These are phyloP conservation scores for Cordyceps fumosorosea DNA, from an alignment of 2,329 filamentous ascomycete genomes.

Conservation along the genomic window DNA sequence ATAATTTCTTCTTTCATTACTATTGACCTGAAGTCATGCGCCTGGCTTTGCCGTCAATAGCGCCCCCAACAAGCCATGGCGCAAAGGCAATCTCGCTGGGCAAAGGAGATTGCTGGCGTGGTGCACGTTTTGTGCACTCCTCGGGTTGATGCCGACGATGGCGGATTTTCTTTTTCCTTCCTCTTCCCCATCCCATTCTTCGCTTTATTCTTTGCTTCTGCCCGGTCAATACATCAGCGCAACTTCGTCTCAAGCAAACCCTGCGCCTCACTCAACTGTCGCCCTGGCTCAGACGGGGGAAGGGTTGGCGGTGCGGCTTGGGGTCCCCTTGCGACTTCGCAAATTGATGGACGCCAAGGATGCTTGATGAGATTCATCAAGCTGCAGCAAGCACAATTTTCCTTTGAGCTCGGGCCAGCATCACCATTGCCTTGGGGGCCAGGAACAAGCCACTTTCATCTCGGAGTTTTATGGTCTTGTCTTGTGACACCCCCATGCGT, in stretches of 20 bases:
- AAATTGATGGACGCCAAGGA: background rate
- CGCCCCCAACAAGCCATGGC: background rate
- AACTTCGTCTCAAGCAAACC: background rate
- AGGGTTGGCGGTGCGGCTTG: background rate
- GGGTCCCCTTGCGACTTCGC: background rate
- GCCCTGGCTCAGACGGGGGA: background rate
- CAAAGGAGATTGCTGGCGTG: background rate
- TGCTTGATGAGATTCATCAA: conserved; percentile 3
- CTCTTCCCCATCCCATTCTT: background rate
- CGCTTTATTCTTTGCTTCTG: background rate
- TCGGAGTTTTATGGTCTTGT: background rate
- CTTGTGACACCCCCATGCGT: too few relatives aligned
- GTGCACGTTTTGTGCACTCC: background rate
- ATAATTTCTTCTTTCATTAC: background rate
- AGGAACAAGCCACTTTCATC: background rate
- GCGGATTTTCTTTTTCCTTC: background rate
- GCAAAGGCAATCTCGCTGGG: background rate
- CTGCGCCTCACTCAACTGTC: background rate
- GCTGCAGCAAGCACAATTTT: background rate
- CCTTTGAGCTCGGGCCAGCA: background rate
- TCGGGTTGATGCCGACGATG: background rate
- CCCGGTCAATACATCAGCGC: background rate
- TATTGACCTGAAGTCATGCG: background rate
- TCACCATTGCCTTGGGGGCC: background rate
- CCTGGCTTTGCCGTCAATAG: background rate